Evolutionary conservation across 805 yeast genomes (phyloP), one percentile per base, ranked within the genome.

Genomic region (Torulaspora quercuum): DNA sequence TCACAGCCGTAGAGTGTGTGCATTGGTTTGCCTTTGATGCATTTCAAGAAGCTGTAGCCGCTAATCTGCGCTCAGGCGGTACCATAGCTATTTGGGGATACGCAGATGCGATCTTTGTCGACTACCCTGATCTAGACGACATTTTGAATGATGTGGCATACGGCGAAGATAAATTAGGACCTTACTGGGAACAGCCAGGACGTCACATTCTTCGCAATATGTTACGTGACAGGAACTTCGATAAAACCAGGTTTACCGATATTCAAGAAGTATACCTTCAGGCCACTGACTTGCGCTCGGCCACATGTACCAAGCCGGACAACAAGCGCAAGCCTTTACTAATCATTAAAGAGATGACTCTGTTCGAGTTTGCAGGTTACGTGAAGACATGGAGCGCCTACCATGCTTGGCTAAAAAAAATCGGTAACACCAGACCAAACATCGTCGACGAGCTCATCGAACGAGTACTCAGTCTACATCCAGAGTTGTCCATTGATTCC

Each of bases 161-260:
- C 47, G 69, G 61, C 6, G 75, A 73, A 0, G 52, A 58, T 2
- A 63, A 53, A 28, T 55, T 82, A 29, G 49, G 88, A 9, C 51
- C 57, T 10, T 76, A 76, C 53, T 89, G 97, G 97, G 83, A 85
- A 50, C 82, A 81, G 48, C 92, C 95, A 0, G 97, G 96, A 0
- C 67, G 95, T 31, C 36, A 53, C 5, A 62, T 72, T 9, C 58
- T 89, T 21, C 63, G 79, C 34, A 44, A 63, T 5, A 52, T 69
- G 39, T 68, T 73, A 44, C 34, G 27, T 14, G 49, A 50, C 17
- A 36, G 35, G 12, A 30, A 39, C 5, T 35, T 56, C 4, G 46
- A 52, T 16, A 11, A 21, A 1, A 64, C 59, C 2, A 40, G 50
- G 9, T 83, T 70, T 54, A 45, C 52, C 1, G 71, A 77, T 40